These are phyloP conservation scores for Russula earlei DNA, from an alignment of 768 basidiomycete genomes.

Conservation along the genomic window DNA sequence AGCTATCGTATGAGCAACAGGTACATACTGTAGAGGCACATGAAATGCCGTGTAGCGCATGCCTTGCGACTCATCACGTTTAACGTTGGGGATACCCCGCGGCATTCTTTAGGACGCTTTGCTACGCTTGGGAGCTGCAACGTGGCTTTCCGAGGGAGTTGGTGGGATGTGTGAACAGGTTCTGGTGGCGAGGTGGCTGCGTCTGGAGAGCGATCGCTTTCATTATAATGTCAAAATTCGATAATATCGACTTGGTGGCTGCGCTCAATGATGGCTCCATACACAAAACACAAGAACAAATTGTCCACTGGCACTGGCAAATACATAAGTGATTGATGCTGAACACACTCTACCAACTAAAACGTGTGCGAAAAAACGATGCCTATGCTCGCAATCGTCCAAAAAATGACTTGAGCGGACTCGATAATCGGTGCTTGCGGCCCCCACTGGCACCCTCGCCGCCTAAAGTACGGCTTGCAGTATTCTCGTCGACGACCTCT, in stretches of 20 bases:
- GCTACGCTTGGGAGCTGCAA: not conserved
- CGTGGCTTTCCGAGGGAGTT: not conserved
- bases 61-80: slow-evolving; percentile 65
- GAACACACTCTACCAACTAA: not conserved
- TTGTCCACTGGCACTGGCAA: not conserved
- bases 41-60: slow-evolving; percentile 74
- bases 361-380: not conserved
- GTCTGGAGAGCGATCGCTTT: not conserved
- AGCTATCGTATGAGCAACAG: not conserved
- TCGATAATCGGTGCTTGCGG: slow-evolving; percentile 14
- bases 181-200: not conserved
- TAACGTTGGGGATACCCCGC: slow-evolving; percentile 71
- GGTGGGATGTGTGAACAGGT: not conserved
- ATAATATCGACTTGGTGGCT: not conserved
- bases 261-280: not conserved
- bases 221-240: not conserved
- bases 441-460: not conserved
- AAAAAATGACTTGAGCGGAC: slow-evolving; percentile 18
- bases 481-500: slow-evolving; percentile 13
- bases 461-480: slow-evolving; percentile 8
- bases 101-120: slow-evolving; percentile 43
- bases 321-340: not conserved
- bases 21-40: slow-evolving; percentile 47
- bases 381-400: slow-evolving; percentile 11
- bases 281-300: not conserved